Conservation (phyloP, 139 green algal species). For the Limnomonas spitsbergensis region DNA sequence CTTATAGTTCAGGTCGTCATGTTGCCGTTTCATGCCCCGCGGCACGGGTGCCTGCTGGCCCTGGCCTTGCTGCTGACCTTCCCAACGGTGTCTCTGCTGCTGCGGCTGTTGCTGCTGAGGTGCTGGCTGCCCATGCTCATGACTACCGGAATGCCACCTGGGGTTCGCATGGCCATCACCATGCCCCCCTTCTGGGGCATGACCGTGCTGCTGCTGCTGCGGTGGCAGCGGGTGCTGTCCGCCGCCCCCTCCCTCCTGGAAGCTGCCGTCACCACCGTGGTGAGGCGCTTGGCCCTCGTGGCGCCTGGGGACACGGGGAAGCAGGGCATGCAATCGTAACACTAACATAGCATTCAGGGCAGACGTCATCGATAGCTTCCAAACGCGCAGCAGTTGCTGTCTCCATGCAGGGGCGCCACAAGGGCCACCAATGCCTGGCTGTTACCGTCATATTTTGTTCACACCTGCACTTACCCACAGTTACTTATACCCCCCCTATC, state of each 20-base stretch:
- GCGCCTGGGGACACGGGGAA: neutral
- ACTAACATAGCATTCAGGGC: too few relatives aligned
- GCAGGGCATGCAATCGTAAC: too few relatives aligned
- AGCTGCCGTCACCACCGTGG: neutral
- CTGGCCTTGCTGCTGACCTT: neutral
- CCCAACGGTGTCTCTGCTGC: neutral
- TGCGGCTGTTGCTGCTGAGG: neutral
- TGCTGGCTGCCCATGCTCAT: constrained; percentile 2
- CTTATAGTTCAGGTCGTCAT: constrained; percentile 1
- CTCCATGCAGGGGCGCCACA: too few relatives aligned
- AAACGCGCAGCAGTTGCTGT: too few relatives aligned
- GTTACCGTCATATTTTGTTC: too few relatives aligned
- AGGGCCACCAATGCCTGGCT: too few relatives aligned
- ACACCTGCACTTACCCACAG: too few relatives aligned
- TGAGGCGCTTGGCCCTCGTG: neutral
- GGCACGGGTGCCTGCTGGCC: neutral
- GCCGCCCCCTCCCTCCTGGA: neutral
- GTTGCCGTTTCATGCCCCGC: neutral
- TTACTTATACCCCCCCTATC: too few relatives aligned
- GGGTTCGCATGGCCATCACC: neutral
- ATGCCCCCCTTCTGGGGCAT: neutral
- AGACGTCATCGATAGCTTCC: too few relatives aligned
- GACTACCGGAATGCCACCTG: neutral
- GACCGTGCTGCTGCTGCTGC: neutral
- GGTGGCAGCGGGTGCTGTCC: neutral